Base-by-base conservation (phyloP, 208 protist species). In the Lotmaria passim region DNA sequence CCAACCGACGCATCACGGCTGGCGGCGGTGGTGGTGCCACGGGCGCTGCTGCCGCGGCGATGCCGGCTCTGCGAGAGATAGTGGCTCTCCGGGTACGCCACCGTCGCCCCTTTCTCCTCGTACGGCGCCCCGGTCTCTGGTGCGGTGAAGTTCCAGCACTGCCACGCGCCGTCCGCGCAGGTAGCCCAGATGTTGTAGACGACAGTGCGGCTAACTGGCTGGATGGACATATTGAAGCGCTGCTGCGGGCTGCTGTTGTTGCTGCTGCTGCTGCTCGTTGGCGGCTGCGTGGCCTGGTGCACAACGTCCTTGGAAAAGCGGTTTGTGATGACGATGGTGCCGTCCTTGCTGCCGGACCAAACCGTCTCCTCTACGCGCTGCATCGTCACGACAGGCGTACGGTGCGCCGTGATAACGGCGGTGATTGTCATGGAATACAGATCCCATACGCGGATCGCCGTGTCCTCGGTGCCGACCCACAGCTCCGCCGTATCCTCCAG, bases 311-410 rank as follows among this genome's bases (percentile, higher is more conserved):
- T 83, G 2, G 78, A 76, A 62, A 75, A 72, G 71, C 84, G 72
- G 64, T 81, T 67, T n/a, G 74, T 65, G 51, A 86, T 78, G 66
- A 86, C 71, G 28, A 94, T 70, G 28, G 56, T 76, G 57, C 85
- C 82, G 61, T 89, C 82, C 75, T 89, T 90, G 56, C 73, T 84
- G 57, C 87, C 82, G 41, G 72, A 86, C 90, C 86, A 95, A 59
- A 95, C 79, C 41, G 74, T 81, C 38, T 86, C 78, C 26, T 65
- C 81, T 34, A 93, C 66, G 59, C 73, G 69, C 43, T 69, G 70
- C 64, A 93, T 52, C 23, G 81, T 62, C 8, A 79, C 78, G 6
- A 93, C 67, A 21, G 87, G 80, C 12, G 82, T 79, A 39, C 61
- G 69, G 68, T 90, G 87, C 4, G 75, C 78, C 7, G 68, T 73